Evolutionary conservation across 768 basidiomycete genomes (phyloP), one percentile per base, ranked within the genome.

Genomic region (Rhizopogon salebrosus): DNA sequence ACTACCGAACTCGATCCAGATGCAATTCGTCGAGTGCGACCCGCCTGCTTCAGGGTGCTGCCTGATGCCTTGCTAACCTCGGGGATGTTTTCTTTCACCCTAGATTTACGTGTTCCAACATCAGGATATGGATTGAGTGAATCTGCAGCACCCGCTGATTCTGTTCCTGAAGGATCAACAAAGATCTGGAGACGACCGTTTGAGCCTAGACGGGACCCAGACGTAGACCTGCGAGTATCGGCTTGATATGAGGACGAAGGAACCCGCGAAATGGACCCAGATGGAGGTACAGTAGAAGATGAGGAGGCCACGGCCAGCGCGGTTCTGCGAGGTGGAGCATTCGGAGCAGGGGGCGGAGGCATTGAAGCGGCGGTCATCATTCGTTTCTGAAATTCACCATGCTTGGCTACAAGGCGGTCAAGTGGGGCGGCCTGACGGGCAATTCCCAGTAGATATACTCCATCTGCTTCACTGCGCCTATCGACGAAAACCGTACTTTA

Each of bases 391-490:
- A 98, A 98, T 39, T 95, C 92, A 49, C 80, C 70, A 63, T 95
- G 85, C 58, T 87, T 80, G 48, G 72, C 76, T 66, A 89, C 81
- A 3, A 99, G 77, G 45, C 85, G 86, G 36, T 92, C 92, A 16
- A 92, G 71, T 0, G 95, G 94, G 9, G 77, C 67, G 0, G 92
- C 95, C 52, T 82, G 82, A 41, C 97, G 76, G 27, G 89, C 87
- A 46, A 98, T 89, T 1, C 94, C 97, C 3, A 99, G 76, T n/a
- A 78, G 70, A 67, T 94, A 97, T 6, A 85, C 81, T 37, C 85
- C 84, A 61, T 98, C 95, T n/a, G 95, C 94, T 54, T 93, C 88
- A 54, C 80, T 80, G 51, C 86, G 86, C 55, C 95, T 95, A 61
- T 46, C 59, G 42, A 48, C n/a, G 26, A 49, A 11, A 39, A 3